Evolutionary conservation across 164 flowering plant genomes (phyloP), one percentile per base, ranked within the genome.

Genomic region (Tinospora cordifolia): DNA sequence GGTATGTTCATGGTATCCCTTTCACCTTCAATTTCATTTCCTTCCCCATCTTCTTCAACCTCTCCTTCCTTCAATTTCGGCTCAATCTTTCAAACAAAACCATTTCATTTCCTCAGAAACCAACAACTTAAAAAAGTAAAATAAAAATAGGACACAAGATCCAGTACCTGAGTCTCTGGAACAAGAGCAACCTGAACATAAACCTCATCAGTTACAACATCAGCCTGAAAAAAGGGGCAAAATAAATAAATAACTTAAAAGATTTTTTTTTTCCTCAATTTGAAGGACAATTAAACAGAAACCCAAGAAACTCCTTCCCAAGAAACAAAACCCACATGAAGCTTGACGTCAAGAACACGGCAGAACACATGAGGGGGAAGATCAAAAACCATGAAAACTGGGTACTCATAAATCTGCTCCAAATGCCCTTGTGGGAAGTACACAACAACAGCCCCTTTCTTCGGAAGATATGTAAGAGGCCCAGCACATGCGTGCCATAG

Each of bases 401-500:
- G 77, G 70, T 69, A 71, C 62, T 82, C 86, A 30, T 84, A 62
- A 38, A 76, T 68, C 34, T 81, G 90, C 79, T 92, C 96, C 74
- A 92, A 75, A 75, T 95, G 99, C 3, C 98, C 99, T 73, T 95
- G 99, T 6, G 96, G 97, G 26, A 90, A 80, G 82, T 92, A 95
- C 27, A 92, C 97, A 25, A 95, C 97, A 17, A 79, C 66, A 74
- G 81, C 85, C 8, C 96, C 94, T 67, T 85, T 92, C 86, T 78
- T 87, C 6, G 99, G 99, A 72, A 90, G 74, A 14, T 92, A 89
- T 59, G 86, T 87, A 65, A 85, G 77, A 5, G 96, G 93, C 2
- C 99, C 98, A 5, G 98, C 98, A 73, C 99, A 95, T 3, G 98
- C 99, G 72, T 91, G 96, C 97, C 97, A 92, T 0, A 90, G 89